Evolutionary conservation across 2,329 filamentous ascomycete genomes (phyloP).

Genomic region (Celoporthe dispersa): DNA sequence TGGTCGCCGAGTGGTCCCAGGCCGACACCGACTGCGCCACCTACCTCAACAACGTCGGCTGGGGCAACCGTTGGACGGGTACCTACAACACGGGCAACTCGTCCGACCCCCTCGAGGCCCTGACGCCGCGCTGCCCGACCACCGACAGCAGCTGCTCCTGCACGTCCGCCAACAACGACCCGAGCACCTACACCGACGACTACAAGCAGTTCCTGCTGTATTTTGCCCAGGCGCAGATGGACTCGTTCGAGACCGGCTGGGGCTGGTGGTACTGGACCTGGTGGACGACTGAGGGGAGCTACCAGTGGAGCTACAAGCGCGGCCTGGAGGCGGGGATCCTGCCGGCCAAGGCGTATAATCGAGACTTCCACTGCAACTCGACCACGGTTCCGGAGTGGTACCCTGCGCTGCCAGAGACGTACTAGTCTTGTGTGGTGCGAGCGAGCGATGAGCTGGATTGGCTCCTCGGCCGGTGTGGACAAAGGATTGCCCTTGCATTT

Average conservation of each 20-base stretch:
- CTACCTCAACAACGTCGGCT: conserved; percentile 86
- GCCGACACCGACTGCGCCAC: conserved; percentile 93
- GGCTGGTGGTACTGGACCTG: conserved; percentile 99
- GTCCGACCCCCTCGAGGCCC: conserved; percentile 56
- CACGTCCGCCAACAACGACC: conserved; percentile 73
- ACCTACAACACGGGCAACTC: conserved; percentile 73
- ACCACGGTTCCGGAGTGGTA: conserved; percentile 57
- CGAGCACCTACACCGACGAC: conserved; percentile 64
- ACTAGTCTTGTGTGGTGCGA: conserved; percentile 36
- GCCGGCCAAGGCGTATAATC: conserved; percentile 73
- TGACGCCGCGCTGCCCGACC: conserved; percentile 75
- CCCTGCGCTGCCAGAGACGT: conserved; percentile 55
- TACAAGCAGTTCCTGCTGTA: conserved; percentile 88
- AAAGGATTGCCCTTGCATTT: neutral
- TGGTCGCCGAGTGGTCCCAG: conserved; percentile 97
- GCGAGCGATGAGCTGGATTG: neutral
- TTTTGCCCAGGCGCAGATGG: conserved; percentile 97
- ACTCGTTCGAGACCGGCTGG: conserved; percentile 88
- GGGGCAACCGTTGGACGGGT: conserved; percentile 90
- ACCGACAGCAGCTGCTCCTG: conserved; percentile 72
- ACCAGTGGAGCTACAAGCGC: conserved; percentile 91
- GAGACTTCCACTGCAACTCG: conserved; percentile 69
- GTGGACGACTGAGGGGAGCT: conserved; percentile 49
- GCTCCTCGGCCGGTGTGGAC: neutral
- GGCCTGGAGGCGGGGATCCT: conserved; percentile 79